Percentiles rank a stretch among this genome's conserved stretches.
Conservation (phyloP, 2,329 filamentous ascomycete species). For the Geosmithia putterillii region DNA sequence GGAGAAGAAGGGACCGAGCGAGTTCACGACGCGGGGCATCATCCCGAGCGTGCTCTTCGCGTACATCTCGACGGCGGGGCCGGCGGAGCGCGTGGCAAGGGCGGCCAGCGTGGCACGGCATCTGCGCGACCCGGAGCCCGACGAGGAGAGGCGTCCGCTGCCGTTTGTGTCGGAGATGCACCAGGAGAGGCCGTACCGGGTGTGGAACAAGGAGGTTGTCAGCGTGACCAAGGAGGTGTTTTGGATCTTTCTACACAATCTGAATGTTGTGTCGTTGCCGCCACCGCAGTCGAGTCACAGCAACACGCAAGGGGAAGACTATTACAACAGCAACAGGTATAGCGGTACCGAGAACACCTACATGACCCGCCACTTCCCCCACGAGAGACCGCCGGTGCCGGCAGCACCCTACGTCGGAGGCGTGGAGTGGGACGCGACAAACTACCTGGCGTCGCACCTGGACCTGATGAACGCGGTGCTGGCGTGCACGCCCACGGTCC, state of each 20-base stretch:
- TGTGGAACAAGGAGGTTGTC: slow-evolving; percentile 87
- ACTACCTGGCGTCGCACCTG: slow-evolving; percentile 85
- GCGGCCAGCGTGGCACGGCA: slow-evolving; percentile 66
- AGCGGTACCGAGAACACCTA: slow-evolving; percentile 28
- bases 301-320: neutral
- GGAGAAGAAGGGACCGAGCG: slow-evolving; percentile 95
- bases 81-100: slow-evolving; percentile 51
- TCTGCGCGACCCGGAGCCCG: slow-evolving; percentile 65
- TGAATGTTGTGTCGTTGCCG: slow-evolving; percentile 71
- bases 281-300: neutral
- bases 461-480: slow-evolving; percentile 88
- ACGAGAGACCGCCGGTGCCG: slow-evolving; percentile 77
- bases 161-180: slow-evolving; percentile 87
- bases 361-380: slow-evolving; percentile 66
- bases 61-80: slow-evolving; percentile 60
- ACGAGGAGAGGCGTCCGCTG: slow-evolving; percentile 64
- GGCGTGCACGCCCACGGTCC: slow-evolving; percentile 58
- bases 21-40: slow-evolving; percentile 87
- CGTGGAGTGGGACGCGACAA: slow-evolving; percentile 97
- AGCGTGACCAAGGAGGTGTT: slow-evolving; percentile 97
- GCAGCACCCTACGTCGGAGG: slow-evolving; percentile 93
- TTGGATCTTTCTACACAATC: slow-evolving; percentile 94
- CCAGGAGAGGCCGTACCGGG: slow-evolving; percentile 72
- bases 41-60: slow-evolving; percentile 83
- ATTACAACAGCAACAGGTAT: no score